phyloP scores from a whole-genome alignment of 2,329 filamentous ascomycete genomes.

The Fusarium abutilonis region DNA sequence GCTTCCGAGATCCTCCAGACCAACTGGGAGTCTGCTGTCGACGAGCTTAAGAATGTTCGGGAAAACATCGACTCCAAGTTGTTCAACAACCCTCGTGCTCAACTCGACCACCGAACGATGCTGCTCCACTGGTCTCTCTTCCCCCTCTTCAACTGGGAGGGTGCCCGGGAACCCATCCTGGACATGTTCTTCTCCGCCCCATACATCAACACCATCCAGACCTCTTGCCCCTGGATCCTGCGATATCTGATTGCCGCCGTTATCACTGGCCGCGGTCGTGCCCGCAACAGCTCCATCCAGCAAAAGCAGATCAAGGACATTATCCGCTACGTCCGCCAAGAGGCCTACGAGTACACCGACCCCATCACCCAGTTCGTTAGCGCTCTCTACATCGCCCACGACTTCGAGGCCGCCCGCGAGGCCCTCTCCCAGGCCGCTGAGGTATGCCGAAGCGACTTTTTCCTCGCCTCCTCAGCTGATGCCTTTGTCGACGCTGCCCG shows the following conservation, averaged over 20 bases:
- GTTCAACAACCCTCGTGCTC: constrained; percentile 94
- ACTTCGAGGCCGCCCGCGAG: constrained; percentile 93
- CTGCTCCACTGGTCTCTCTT: constrained; percentile 98
- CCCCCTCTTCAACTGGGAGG: constrained; percentile 98
- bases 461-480: constrained; percentile 85
- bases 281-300: constrained; percentile 84
- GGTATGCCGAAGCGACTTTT: constrained; percentile 93
- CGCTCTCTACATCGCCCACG: constrained; percentile 86
- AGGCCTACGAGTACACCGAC: constrained; percentile 97
- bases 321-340: constrained; percentile 93
- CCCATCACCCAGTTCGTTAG: constrained; percentile 96
- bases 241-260: constrained; percentile 94
- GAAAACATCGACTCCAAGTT: constrained; percentile 93
- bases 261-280: constrained; percentile 87
- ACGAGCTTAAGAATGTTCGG: constrained; percentile 89
- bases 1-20: constrained; percentile 94
- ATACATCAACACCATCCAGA: constrained; percentile 99
- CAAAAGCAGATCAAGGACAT: constrained; percentile 99
- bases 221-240: constrained; percentile 94
- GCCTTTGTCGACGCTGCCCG: constrained; percentile 92
- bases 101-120: constrained; percentile 96
- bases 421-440: constrained; percentile 89
- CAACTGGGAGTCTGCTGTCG: constrained; percentile 93
- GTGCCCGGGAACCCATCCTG: constrained; percentile 87
- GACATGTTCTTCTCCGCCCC: constrained; percentile 97